Percentiles rank a stretch among this genome's conserved stretches.
Conservation (phyloP, 2,329 filamentous ascomycete genomes). For the Apiospora koreana region DNA sequence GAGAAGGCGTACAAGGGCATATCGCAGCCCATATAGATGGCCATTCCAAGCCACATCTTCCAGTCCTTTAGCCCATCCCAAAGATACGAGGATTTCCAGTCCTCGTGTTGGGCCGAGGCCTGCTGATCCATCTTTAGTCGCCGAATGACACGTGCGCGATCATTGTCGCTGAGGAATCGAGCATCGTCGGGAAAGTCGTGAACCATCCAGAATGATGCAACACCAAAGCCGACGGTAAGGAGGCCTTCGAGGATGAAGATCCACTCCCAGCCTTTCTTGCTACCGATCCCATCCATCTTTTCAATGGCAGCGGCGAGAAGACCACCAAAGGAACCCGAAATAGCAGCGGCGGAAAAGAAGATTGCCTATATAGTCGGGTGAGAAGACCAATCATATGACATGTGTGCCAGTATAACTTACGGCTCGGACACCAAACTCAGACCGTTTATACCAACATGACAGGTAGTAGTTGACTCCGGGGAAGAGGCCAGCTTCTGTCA, state of each 20-base stretch:
- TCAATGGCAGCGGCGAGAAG: slow-evolving; percentile 72
- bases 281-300: slow-evolving; percentile 65
- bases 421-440: slow-evolving; percentile 77
- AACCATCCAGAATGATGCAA: slow-evolving; percentile 74
- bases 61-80: slow-evolving; percentile 75
- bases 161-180: slow-evolving; percentile 68
- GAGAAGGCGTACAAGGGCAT: slow-evolving; percentile 75
- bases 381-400: slow-evolving; percentile 9
- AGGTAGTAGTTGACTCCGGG: slow-evolving; percentile 80
- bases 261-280: slow-evolving; percentile 61
- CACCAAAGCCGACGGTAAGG: slow-evolving; percentile 67
- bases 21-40: slow-evolving; percentile 77
- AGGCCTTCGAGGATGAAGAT: slow-evolving; percentile 72
- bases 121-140: slow-evolving; percentile 73
- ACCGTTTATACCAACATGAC: slow-evolving; percentile 80
- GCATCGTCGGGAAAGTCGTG: slow-evolving; percentile 81
- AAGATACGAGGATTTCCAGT: slow-evolving; percentile 72
- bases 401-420: slow-evolving; percentile 27
- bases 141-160: slow-evolving; percentile 71
- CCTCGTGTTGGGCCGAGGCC: slow-evolving; percentile 71
- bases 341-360: slow-evolving; percentile 81
- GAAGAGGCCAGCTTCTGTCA: slow-evolving; percentile 75
- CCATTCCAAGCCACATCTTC: slow-evolving; percentile 77
- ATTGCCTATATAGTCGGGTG: slow-evolving; percentile 51
- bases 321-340: slow-evolving; percentile 78